phyloP scores from a whole-genome alignment of 2,329 filamentous ascomycete species.

The Gliomastix tumulicola region DNA sequence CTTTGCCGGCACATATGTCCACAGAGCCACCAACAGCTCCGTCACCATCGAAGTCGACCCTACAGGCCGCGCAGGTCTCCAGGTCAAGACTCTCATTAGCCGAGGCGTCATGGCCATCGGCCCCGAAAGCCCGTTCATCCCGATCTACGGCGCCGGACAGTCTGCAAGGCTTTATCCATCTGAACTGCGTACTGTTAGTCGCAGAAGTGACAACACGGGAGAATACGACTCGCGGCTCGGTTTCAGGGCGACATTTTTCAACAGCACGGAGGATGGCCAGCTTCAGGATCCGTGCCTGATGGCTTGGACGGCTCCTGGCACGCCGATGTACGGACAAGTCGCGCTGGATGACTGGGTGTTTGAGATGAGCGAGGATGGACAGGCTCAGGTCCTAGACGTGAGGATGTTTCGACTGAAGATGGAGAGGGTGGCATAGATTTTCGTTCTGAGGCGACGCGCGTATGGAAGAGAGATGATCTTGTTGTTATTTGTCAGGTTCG shows the following conservation, averaged over 20 bases:
- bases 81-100: neutral
- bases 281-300: conserved; percentile 4
- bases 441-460: too few relatives aligned
- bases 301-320: conserved; percentile 3
- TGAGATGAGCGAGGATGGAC: conserved; percentile 3
- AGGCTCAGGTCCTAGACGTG: conserved; percentile 1
- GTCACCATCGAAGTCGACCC: conserved; percentile 1
- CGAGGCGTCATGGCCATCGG: conserved; percentile 1
- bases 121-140: conserved; percentile 2
- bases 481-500: too few relatives aligned
- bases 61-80: too few relatives aligned
- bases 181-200: neutral
- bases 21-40: conserved; percentile 2
- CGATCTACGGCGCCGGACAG: conserved; percentile 3
- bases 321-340: conserved; percentile 1
- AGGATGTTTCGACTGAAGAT: conserved; percentile 4
- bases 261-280: neutral
- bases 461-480: too few relatives aligned
- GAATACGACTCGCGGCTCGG: conserved; percentile 1
- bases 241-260: conserved; percentile 4
- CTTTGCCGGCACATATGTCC: conserved; percentile 2
- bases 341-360: conserved; percentile 5
- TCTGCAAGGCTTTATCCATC: conserved; percentile 3
- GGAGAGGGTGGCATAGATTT: too few relatives aligned
- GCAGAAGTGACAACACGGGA: neutral